These are phyloP conservation scores for Tylopilus sp. DNA, from an alignment of 1,284 basidiomycete genomes.

Conservation along the genomic window DNA sequence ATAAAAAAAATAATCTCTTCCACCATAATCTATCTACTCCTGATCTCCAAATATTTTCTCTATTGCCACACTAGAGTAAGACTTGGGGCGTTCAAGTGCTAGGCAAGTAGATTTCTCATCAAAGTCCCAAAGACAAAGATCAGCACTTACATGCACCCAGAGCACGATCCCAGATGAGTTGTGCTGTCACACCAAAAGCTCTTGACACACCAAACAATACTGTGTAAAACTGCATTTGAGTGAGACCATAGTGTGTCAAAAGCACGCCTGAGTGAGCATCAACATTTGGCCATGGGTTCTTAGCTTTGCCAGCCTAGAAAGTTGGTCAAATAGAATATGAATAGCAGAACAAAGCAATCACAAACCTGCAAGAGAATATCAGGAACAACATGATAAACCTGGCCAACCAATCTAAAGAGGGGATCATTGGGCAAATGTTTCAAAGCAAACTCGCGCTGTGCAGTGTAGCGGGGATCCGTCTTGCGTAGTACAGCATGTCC, in stretches of 20 bases:
- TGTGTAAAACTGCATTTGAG: slow-evolving; percentile 92
- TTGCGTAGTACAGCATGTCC: slow-evolving; percentile 97
- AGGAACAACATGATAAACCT: slow-evolving; percentile 92
- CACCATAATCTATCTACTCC: slow-evolving; percentile 18
- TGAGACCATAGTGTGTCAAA: slow-evolving; percentile 84
- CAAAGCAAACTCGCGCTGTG: slow-evolving; percentile 91
- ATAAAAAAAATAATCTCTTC: too few relatives aligned
- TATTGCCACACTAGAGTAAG: slow-evolving; percentile 75
- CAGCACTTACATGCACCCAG: slow-evolving; percentile 78
- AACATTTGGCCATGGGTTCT: slow-evolving; percentile 94
- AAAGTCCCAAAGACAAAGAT: neutral
- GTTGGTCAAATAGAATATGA: slow-evolving; percentile 59
- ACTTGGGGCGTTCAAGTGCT: slow-evolving; percentile 87
- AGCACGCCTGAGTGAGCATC: slow-evolving; percentile 97
- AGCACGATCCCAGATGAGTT: slow-evolving; percentile 94
- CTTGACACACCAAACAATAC: slow-evolving; percentile 96
- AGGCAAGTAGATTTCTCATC: slow-evolving; percentile 5
- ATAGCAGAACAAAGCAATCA: slow-evolving; percentile 81
- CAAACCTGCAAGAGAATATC: slow-evolving; percentile 81
- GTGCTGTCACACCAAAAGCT: slow-evolving; percentile 86
- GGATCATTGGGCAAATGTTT: slow-evolving; percentile 87
- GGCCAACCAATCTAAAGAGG: slow-evolving; percentile 89
- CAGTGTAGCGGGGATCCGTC: slow-evolving; percentile 96
- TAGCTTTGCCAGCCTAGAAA: slow-evolving; percentile 90
- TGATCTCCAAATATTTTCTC: slow-evolving; percentile 68